Conservation (phyloP, 371 early-diverging fungal species). For the Mucor saturninus region DNA sequence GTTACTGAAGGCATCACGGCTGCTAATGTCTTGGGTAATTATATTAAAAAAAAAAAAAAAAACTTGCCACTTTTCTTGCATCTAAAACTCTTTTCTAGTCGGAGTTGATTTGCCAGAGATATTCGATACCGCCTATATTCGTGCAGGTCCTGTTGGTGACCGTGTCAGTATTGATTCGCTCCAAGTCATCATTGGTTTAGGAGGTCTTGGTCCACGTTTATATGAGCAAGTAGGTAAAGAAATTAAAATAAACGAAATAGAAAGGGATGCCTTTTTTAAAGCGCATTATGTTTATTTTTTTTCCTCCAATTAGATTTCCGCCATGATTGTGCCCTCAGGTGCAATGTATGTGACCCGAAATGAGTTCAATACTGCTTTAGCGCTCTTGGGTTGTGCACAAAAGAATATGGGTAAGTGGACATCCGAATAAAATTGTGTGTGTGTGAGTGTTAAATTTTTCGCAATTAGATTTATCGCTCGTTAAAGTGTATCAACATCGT, state of each 20-base stretch:
- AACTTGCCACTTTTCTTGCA: neutral
- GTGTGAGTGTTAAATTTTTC: too few species aligned
- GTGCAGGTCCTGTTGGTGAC: constrained; percentile 56
- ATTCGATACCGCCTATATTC: constrained; percentile 62
- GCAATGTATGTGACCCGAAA: constrained; percentile 60
- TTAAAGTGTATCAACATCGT: constrained; percentile 32
- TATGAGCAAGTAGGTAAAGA: constrained; percentile 59
- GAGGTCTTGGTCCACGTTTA: constrained; percentile 54
- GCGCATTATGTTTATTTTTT: neutral
- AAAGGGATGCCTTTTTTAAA: too few species aligned
- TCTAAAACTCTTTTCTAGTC: constrained; percentile 30
- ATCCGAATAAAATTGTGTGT: too few species aligned
- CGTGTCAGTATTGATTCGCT: constrained; percentile 57
- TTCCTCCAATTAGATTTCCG: constrained; percentile 38
- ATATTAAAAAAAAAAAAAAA: neutral
- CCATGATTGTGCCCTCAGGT: constrained; percentile 54
- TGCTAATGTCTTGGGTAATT: constrained; percentile 31
- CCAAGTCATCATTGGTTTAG: constrained; percentile 53
- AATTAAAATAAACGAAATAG: too few species aligned
- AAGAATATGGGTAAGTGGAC: constrained; percentile 70
- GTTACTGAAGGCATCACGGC: constrained; percentile 30
- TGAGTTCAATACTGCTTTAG: constrained; percentile 77
- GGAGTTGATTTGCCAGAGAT: constrained; percentile 61
- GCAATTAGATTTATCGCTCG: constrained; percentile 23
- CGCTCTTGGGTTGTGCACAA: constrained; percentile 76